These are phyloP conservation scores for Phytopythium aichiense DNA, from an alignment of 352 stramenopile genomes.

Conservation along the genomic window DNA sequence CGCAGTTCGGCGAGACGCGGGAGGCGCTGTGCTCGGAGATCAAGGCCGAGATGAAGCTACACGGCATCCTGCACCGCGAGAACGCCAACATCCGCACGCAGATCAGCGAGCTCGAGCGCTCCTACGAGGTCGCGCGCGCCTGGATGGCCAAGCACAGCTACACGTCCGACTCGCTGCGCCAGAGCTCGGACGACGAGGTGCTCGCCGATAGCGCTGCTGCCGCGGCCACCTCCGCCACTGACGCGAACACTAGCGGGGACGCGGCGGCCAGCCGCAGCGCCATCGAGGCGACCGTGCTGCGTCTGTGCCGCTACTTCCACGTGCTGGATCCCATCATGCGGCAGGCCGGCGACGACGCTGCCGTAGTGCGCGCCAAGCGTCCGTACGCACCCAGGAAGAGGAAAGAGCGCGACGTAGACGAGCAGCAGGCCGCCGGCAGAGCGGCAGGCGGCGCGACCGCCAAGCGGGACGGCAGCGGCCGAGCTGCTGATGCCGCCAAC, in stretches of 20 bases:
- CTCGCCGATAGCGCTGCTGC: background rate
- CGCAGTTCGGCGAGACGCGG: conserved; percentile 60
- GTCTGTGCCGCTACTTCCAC: conserved; percentile 69
- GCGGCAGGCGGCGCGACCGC: background rate
- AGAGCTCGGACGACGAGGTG: conserved; percentile 9
- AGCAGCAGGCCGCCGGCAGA: background rate
- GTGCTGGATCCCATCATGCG: conserved; percentile 57
- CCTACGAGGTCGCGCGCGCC: conserved; percentile 43
- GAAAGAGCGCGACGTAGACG: conserved; percentile 7
- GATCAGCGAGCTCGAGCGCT: conserved; percentile 71
- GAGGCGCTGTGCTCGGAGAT: conserved; percentile 74
- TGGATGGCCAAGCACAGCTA: conserved; percentile 53
- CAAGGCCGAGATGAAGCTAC: conserved; percentile 49
- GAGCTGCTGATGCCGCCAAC: background rate
- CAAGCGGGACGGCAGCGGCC: background rate
- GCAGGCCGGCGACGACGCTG: conserved; percentile 22
- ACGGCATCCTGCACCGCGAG: conserved; percentile 65
- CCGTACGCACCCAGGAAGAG: conserved; percentile 19
- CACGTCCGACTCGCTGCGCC: conserved; percentile 23
- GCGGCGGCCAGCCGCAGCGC: conserved; percentile 7
- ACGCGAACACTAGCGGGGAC: background rate
- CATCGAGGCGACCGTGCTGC: conserved; percentile 50
- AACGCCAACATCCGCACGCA: conserved; percentile 82
- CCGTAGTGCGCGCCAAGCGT: conserved; percentile 18
- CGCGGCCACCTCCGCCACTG: background rate